phyloP scores from a whole-genome alignment of 2,329 filamentous ascomycete genomes.

The Penicillium griseofulvum region DNA sequence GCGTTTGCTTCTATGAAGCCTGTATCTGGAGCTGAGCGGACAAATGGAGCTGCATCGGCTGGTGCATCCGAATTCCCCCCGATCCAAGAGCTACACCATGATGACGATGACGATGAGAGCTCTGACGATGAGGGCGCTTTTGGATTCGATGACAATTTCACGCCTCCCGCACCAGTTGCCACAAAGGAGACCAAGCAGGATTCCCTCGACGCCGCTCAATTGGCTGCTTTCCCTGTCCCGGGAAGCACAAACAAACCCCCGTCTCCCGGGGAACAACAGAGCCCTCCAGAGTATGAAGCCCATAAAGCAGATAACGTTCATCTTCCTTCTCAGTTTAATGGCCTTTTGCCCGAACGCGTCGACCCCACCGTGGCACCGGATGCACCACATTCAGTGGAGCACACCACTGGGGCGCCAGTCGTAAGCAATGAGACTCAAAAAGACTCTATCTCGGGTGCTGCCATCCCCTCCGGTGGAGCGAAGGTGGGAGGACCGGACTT shows the following conservation, averaged over 20 bases:
- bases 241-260: constrained; percentile 45
- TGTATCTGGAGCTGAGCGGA: constrained; percentile 46
- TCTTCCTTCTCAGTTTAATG: constrained; percentile 39
- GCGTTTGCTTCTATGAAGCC: constrained; percentile 49
- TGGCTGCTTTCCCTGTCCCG: constrained; percentile 40
- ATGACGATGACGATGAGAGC: constrained; percentile 80
- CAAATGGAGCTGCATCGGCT: constrained; percentile 28
- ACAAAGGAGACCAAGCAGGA: constrained; percentile 29
- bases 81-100: constrained; percentile 78
- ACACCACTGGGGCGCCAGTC: constrained; percentile 36
- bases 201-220: constrained; percentile 39
- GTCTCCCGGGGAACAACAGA: constrained; percentile 56
- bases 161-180: constrained; percentile 55
- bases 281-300: constrained; percentile 49
- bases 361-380: constrained; percentile 42
- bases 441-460: constrained; percentile 12
- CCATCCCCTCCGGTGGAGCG: constrained; percentile 23
- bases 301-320: constrained; percentile 26
- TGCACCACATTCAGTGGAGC: constrained; percentile 41
- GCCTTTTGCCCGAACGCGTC: constrained; percentile 39
- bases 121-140: constrained; percentile 62
- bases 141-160: constrained; percentile 93
- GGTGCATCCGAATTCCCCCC: constrained; percentile 76
- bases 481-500: constrained; percentile 44
- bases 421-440: constrained; percentile 35